Base-by-base conservation (phyloP, 352 stramenopile genomes). In the Phytophthora cajani region DNA sequence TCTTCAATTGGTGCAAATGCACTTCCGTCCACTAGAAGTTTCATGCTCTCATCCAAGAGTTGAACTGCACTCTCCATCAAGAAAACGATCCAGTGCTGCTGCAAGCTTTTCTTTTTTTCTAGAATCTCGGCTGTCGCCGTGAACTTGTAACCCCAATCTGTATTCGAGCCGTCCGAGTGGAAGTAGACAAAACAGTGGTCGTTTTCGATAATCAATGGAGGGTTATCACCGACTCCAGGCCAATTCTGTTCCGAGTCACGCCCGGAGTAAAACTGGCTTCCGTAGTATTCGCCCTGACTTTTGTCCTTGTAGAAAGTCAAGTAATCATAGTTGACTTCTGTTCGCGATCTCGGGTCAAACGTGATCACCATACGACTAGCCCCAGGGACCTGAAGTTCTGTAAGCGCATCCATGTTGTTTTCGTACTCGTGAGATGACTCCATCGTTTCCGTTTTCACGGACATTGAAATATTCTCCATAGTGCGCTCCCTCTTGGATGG, bases 251-350 rank as follows among this genome's bases (percentile, higher is more conserved):
- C 86, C 0, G 52, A 59, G 51, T 93, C 90, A n/a, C 88, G 75
- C 3, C 89, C 90, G 2, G 81, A 94, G 62, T 95, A 97, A 58
- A 81, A 88, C 12, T 85, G 74, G 14, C 77, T 81, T 7, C 90
- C 90, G 51, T 93, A 94, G 58, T 75, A 87, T 23, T 84, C 74
- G 17, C 69, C 72, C 70, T 87, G 79, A 5, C 64, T 68, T 40
- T 77, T 76, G 55, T 94, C 80, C 51, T 92, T 93, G 64, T 82
- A 95, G 62, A 98, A 97, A 16, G 84, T 94, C 25, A 97, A 67
- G 62, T 95, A 97, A 63, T 98, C 92, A 64, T 97, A 97, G 58
- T 92, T 93, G 30, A 79, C 78, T 67, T 98, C 92, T 5, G 90
- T 97, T 57, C 87, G 78, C 6, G 74, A 93, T 46, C 71, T 76